Percentiles rank a stretch among this genome's conserved stretches.
phyloP scores from a whole-genome alignment of 257 asterid genomes.

The Anisodus tanguticus region DNA sequence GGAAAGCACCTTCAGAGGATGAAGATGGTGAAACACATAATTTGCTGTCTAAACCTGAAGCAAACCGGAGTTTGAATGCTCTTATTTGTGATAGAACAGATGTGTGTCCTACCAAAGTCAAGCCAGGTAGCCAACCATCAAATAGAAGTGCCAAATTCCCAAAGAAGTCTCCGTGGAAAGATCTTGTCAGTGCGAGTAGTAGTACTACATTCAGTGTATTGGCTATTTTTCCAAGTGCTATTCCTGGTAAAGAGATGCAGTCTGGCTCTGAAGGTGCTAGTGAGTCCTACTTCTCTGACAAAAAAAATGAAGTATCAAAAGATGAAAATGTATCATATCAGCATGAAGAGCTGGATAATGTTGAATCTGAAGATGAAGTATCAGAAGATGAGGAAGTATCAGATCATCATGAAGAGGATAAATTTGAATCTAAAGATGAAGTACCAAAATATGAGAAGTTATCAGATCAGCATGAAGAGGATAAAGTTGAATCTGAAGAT shows the following conservation, averaged over 20 bases:
- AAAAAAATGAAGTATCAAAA: conserved; percentile 24
- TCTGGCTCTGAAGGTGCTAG: conserved; percentile 36
- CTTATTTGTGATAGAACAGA: conserved; percentile 21
- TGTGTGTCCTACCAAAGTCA: conserved; percentile 33
- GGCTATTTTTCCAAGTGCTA: conserved; percentile 43
- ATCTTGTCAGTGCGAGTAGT: conserved; percentile 46
- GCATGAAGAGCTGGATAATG: conserved; percentile 35
- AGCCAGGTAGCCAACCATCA: conserved; percentile 35
- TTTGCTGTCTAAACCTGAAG: conserved; percentile 35
- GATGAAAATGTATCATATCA: conserved; percentile 28
- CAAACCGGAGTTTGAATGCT: conserved; percentile 21
- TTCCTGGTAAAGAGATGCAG: conserved; percentile 41
- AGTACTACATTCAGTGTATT: conserved; percentile 50
- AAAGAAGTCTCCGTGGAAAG: conserved; percentile 52
- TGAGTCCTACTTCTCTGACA: conserved; percentile 29
- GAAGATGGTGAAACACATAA: conserved; percentile 30
- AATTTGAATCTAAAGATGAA: conserved; percentile 7
- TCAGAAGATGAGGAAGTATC: conserved; percentile 19
- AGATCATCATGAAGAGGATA: conserved; percentile 36
- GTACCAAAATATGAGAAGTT: too few species aligned
- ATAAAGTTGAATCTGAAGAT: conserved; percentile 23
- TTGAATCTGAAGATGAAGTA: conserved; percentile 18
- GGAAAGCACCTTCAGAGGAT: conserved; percentile 44
- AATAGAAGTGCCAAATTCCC: conserved; percentile 37
- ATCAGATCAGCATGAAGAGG: conserved; percentile 33